These are phyloP conservation scores for Penicillium soppii DNA, from an alignment of 495 filamentous ascomycete genomes.

Conservation along the genomic window DNA sequence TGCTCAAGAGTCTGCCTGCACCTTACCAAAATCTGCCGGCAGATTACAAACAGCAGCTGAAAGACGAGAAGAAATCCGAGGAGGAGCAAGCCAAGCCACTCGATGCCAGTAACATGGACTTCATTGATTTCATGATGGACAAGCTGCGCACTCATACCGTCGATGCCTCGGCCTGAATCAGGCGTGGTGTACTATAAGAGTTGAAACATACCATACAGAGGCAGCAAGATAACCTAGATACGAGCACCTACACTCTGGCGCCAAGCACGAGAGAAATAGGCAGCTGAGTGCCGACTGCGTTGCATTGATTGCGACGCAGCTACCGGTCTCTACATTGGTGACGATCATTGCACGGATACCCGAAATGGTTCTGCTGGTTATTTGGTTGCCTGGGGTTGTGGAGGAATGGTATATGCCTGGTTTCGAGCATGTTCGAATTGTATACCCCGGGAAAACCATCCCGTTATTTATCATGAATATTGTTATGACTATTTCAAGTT, in stretches of 20 bases:
- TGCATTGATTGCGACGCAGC: neutral
- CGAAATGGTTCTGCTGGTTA: slow-evolving; percentile 7
- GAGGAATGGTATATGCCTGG: neutral
- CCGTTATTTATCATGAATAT: neutral
- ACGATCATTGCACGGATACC: neutral
- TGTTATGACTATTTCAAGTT: neutral
- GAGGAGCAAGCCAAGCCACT: no score
- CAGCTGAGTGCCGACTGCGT: neutral
- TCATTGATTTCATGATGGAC: slow-evolving; percentile 70
- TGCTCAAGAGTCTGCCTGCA: slow-evolving; percentile 62
- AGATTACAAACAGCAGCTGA: no score
- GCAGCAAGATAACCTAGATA: neutral
- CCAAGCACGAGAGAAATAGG: neutral
- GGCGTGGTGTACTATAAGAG: neutral
- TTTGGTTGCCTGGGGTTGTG: slow-evolving; percentile 2
- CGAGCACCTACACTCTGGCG: neutral
- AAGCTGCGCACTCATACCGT: slow-evolving; percentile 56
- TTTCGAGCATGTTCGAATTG: slow-evolving; percentile 5
- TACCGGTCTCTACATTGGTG: neutral
- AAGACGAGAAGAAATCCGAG: no score
- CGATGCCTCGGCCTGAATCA: slow-evolving; percentile 25
- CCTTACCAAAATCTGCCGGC: no score
- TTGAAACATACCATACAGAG: neutral
- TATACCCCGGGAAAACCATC: slow-evolving; percentile 14
- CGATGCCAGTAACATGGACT: slow-evolving; percentile 83